Percentiles rank a stretch among this genome's conserved stretches.
Conservation (phyloP, 2,329 filamentous ascomycete genomes). For the Cytospora piceae region DNA sequence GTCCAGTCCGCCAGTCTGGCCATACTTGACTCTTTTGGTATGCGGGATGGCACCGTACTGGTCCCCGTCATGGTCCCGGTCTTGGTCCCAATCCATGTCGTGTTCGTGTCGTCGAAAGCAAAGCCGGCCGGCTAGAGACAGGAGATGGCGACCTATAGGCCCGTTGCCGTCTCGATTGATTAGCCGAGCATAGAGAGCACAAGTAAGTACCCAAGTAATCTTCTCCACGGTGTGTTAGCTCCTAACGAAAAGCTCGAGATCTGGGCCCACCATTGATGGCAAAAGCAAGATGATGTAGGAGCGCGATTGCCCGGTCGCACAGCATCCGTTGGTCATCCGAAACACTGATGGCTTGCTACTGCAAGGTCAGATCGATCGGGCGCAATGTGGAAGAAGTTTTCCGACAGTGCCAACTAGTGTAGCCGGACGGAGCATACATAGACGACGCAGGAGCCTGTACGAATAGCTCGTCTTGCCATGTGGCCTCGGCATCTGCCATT, state of each 20-base stretch:
- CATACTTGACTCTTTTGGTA: neutral
- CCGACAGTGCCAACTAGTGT: neutral
- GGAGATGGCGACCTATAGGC: neutral
- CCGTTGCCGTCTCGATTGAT: neutral
- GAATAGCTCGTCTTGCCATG: neutral
- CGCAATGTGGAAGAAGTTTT: neutral
- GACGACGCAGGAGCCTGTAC: neutral
- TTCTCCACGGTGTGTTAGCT: neutral
- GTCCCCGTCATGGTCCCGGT: neutral
- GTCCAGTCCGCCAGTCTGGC: neutral
- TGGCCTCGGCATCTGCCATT: neutral
- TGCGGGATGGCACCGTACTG: neutral
- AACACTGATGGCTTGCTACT: neutral
- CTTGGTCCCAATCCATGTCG: neutral
- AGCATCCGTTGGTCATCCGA: neutral
- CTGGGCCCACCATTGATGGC: neutral
- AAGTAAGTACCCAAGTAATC: neutral
- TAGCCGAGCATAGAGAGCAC: neutral
- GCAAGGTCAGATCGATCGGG: neutral
- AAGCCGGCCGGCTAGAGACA: neutral
- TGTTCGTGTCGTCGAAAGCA: neutral
- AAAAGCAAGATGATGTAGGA: conserved; percentile 1
- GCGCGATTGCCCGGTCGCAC: conserved; percentile 2
- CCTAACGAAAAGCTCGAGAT: neutral
- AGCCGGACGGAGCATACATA: neutral